Percentiles rank a stretch among this genome's conserved stretches.
Conservation (phyloP, 73 alveolate genomes). For the Paramecium bursaria region DNA sequence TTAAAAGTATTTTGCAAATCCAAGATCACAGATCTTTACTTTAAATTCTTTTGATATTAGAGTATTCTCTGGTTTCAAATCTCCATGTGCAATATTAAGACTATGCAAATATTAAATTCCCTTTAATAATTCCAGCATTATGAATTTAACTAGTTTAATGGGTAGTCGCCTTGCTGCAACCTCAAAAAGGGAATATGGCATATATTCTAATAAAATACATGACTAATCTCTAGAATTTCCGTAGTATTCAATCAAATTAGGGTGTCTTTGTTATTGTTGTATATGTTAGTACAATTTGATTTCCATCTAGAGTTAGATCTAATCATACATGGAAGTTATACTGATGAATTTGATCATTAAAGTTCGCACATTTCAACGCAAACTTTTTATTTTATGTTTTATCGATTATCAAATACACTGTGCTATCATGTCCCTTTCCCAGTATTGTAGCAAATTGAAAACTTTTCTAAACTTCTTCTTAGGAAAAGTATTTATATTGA, state of each 20-base stretch:
- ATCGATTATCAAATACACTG: not conserved
- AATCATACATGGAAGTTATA: not conserved
- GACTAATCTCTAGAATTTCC: conserved; percentile 5
- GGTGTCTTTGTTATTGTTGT: too few species aligned
- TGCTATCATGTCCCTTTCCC: not conserved
- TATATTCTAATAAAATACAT: conserved; percentile 24
- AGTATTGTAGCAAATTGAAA: too few species aligned
- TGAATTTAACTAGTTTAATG: not conserved
- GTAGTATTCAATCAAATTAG: conserved; percentile 1
- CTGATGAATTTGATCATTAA: not conserved
- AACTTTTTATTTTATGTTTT: not conserved
- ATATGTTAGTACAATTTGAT: too few species aligned
- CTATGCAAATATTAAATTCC: conserved; percentile 35
- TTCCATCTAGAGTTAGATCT: not conserved
- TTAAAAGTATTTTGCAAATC: conserved; percentile 22
- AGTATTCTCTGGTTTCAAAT: conserved; percentile 61
- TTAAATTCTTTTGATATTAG: conserved; percentile 4
- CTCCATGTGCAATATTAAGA: conserved; percentile 45
- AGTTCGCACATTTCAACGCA: not conserved
- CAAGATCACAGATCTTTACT: conserved; percentile 58
- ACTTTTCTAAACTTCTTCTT: too few species aligned
- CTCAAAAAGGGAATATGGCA: conserved; percentile 1
- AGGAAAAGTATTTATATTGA: too few species aligned
- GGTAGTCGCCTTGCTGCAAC: not conserved
- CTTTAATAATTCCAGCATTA: not conserved